A percentile compares a stretch with the other conserved stretches of the same genome.
Conservation (phyloP, 306 rosid genomes). For the Styphnolobium japonicum region DNA sequence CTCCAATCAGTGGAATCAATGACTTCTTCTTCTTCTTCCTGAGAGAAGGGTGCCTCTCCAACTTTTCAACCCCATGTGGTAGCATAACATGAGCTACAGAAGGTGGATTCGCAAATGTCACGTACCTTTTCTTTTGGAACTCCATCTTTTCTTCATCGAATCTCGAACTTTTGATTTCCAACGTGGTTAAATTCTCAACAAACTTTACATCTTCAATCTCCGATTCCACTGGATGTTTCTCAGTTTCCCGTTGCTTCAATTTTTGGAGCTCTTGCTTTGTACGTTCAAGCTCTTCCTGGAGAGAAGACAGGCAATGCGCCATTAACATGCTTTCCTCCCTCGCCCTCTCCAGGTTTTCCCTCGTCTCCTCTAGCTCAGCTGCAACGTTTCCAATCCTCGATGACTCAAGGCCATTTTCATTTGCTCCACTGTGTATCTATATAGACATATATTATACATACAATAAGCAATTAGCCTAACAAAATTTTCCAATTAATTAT, state of each 20-base stretch:
- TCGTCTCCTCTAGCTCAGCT: conserved; percentile 73
- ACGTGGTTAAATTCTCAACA: conserved; percentile 45
- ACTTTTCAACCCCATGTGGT: conserved; percentile 50
- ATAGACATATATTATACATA: not conserved
- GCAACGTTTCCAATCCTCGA: conserved; percentile 50
- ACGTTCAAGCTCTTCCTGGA: conserved; percentile 68
- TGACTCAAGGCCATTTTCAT: conserved; percentile 35
- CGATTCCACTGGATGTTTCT: conserved; percentile 37
- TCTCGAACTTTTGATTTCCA: conserved; percentile 31
- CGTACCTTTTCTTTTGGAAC: conserved; percentile 86
- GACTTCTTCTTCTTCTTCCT: conserved; percentile 72
- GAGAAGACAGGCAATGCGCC: conserved; percentile 71
- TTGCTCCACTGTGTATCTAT: conserved; percentile 50
- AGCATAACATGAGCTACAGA: conserved; percentile 41
- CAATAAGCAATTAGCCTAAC: not conserved
- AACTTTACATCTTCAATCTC: conserved; percentile 65
- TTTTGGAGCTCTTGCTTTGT: conserved; percentile 66
- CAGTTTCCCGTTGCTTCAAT: conserved; percentile 45
- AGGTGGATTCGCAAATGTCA: conserved; percentile 80
- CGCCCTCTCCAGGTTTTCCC: conserved; percentile 63
- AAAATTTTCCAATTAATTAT: no score
- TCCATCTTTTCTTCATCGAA: conserved; percentile 42
- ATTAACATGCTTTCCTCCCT: conserved; percentile 72
- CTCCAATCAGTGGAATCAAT: conserved; percentile 61
- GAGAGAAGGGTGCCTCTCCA: conserved; percentile 73